Base-by-base conservation (phyloP, 495 filamentous ascomycete species). In the Penicillium lagena region DNA sequence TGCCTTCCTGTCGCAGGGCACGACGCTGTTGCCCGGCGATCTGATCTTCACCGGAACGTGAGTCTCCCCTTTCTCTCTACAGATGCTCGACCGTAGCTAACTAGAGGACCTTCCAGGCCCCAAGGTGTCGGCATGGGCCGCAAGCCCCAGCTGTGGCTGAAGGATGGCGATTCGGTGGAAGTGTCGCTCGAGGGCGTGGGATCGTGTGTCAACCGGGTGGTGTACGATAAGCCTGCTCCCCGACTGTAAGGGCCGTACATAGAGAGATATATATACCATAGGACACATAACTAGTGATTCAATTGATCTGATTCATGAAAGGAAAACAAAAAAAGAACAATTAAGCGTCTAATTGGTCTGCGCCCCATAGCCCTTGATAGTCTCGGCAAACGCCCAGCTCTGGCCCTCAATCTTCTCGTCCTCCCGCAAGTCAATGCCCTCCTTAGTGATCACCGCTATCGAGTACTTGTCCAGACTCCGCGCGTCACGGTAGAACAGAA, bases 331-430 rank as follows among this genome's bases (percentile, higher is more conserved):
- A 39, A 49, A 17, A 42, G 15, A 51, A 35, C 42, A 39, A 30
- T 14, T 14, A 27, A 9, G 30, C 11, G 35, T 47, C 56, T 76
- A 82, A 55, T 71, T 71, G 40, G 73, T 68, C 70, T 87, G 83
- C 22, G 82, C 78, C 30, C 84, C 84, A 62, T 88, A 88, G 44
- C 86, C 86, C 60, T 73, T 82, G 59, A 95, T 93, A 35, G 75
- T 73, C 64, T 95, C 87, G 9, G 89, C 89, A 73, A 98, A 98
- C 45, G 89, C 89, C 93, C 93, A 98, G 77, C 90, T 96, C 75
- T 96, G 90, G 47, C 77, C 66, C 52, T 86, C 81, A 42, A 88
- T 62, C 62, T 81, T 76, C 71, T 94, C 86, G 57, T 85, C 71
- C 70, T 91, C 79, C 66, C 80, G 82, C 58, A 96, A 55, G 52